phyloP scores from a whole-genome alignment of 768 basidiomycete genomes.

The Cubamyces lactineus region DNA sequence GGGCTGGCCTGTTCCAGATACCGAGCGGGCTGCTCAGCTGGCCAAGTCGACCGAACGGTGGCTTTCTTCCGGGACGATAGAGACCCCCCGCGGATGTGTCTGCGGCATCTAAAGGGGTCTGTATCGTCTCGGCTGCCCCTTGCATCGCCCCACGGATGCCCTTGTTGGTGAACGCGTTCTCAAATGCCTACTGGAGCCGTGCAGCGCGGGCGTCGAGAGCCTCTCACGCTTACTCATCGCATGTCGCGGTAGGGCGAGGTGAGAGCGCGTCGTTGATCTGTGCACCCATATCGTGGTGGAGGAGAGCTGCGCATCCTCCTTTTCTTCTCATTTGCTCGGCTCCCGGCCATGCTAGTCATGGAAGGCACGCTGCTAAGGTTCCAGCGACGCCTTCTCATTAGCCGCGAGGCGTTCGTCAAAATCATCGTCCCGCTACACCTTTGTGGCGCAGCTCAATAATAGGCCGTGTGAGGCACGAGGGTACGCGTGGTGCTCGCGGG shows the following conservation, averaged over 20 bases:
- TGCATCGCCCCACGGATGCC: conserved; percentile 1
- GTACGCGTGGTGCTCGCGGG: not conserved
- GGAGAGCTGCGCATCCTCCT: not conserved
- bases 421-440: not conserved
- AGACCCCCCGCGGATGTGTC: not conserved
- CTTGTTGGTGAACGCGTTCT: conserved; percentile 15
- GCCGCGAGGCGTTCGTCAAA: not conserved
- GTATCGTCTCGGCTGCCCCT: not conserved
- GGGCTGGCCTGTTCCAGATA: not conserved
- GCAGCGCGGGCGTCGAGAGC: not conserved
- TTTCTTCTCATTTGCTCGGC: not conserved
- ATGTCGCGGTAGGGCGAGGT: not conserved
- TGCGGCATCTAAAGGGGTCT: not conserved
- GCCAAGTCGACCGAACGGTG: not conserved
- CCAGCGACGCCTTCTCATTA: conserved; percentile 6
- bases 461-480: not conserved
- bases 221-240: conserved; percentile 9
- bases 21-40: not conserved
- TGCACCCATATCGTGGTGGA: too few species aligned
- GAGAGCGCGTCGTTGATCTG: not conserved
- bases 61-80: not conserved
- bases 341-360: not conserved
- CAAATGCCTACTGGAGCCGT: conserved; percentile 7
- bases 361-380: not conserved
- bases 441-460: not conserved